phyloP scores from a whole-genome alignment of 768 basidiomycete species.

The Russula sp. region DNA sequence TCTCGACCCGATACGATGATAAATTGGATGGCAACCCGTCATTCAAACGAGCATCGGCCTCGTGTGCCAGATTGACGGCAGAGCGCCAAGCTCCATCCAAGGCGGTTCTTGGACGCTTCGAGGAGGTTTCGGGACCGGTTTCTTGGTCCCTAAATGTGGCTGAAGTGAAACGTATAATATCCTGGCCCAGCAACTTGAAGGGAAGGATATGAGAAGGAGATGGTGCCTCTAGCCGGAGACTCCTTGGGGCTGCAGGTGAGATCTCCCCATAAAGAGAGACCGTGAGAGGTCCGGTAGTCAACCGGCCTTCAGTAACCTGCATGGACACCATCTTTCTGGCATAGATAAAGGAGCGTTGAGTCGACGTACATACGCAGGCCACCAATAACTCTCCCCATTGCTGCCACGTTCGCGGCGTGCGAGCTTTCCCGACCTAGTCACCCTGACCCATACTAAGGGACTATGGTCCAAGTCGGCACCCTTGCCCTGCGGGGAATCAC shows the following conservation, averaged over 20 bases:
- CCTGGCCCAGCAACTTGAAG: constrained; percentile 29
- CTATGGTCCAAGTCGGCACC: background rate
- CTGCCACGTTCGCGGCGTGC: constrained; percentile 24
- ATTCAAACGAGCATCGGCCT: constrained; percentile 16
- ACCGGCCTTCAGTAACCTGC: constrained; percentile 18
- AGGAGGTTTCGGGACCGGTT: background rate
- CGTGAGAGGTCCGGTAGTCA: constrained; percentile 27
- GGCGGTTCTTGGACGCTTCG: constrained; percentile 15
- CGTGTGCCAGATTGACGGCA: constrained; percentile 19
- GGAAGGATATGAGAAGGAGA: constrained; percentile 35
- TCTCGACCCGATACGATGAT: constrained; percentile 13
- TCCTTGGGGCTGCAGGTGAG: constrained; percentile 18
- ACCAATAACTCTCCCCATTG: constrained; percentile 42
- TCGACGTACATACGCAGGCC: constrained; percentile 57
- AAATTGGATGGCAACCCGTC: constrained; percentile 21
- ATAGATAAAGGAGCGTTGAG: background rate
- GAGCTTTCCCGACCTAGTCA: constrained; percentile 36
- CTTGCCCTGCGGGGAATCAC: background rate
- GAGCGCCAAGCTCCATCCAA: constrained; percentile 17
- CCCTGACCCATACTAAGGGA: constrained; percentile 35
- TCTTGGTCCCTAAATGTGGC: constrained; percentile 27
- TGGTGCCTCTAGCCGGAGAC: constrained; percentile 28
- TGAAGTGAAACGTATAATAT: constrained; percentile 37
- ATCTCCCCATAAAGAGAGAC: constrained; percentile 28
- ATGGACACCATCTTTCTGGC: too few species aligned